Evolutionary conservation across 768 basidiomycete species (phyloP), one percentile per base, ranked within the genome.

Genomic region (Serpula lacrymans): DNA sequence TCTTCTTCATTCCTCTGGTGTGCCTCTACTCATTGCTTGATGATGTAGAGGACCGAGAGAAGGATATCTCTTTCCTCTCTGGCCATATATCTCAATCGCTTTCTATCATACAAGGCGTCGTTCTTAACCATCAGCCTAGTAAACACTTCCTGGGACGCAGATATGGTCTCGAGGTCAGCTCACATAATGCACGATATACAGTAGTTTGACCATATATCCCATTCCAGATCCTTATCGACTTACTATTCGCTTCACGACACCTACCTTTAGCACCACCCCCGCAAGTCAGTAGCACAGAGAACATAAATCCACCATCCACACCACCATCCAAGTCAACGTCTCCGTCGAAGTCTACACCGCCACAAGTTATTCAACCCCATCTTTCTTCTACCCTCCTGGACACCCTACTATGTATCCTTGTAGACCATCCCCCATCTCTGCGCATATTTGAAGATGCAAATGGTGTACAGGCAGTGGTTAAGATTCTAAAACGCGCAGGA

Each of bases 381-480:
- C 71, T 94, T n/a, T 79, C 87, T 2, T 85, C 87, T 2, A 68
- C 75, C 8, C 69, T 88, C 6, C 69, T 97, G 14, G 94, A 97
- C 54, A 89, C 90, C 0, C 63, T 97, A 4, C 69, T 93, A 13
- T 92, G 88, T 49, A 72, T 92, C 22, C 71, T 97, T n/a, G 94
- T 95, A 11, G 94, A 97, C 58, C 80, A 87, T 1, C 74, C 88
- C 1, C 50, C 60, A 6, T 82, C 89, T 5, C 62, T 93, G 11
- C 80, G 94, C 17, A 70, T 67, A 0, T 94, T 96, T 48, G 94
- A 97, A 61, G 73, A 76, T 13, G 70, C 72, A 21, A 77, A 72
- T 40, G 94, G 94, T 2, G 74, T 92, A 2, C 88, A 89, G 46
- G 75, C 77, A 1, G 74, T 95, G 6, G 89, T 93, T n/a, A 86